phyloP scores from a whole-genome alignment of 768 basidiomycete species.

The Omphalotus guepiniiformis region DNA sequence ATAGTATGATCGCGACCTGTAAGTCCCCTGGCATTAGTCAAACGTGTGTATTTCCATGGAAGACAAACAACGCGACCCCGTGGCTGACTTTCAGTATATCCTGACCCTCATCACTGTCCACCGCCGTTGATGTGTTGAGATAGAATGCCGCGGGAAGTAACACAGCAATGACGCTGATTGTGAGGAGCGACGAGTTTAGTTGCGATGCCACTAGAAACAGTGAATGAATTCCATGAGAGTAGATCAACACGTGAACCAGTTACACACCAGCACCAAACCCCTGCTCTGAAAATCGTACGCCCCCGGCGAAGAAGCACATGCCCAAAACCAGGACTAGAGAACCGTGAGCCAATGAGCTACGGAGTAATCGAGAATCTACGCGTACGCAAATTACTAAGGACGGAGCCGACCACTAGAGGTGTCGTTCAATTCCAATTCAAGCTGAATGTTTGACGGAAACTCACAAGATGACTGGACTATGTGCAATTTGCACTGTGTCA shows the following conservation, averaged over 20 bases:
- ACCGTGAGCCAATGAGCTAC: not conserved
- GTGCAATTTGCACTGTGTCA: slow-evolving; percentile 34
- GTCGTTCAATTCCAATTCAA: not conserved
- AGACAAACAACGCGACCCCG: slow-evolving; percentile 45
- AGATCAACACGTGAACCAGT: slow-evolving; percentile 24
- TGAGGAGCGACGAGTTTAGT: slow-evolving; percentile 71
- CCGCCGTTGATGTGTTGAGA: slow-evolving; percentile 34
- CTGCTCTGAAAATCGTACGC: slow-evolving; percentile 51
- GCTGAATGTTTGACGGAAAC: slow-evolving; percentile 15
- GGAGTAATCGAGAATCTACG: not conserved
- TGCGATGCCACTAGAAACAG: slow-evolving; percentile 48
- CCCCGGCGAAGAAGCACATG: slow-evolving; percentile 66
- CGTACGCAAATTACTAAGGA: slow-evolving; percentile 57
- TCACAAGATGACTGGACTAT: slow-evolving; percentile 59
- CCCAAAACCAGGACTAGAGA: slow-evolving; percentile 52
- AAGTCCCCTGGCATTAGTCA: too few species aligned
- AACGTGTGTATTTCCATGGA: too few species aligned
- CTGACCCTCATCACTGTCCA: slow-evolving; percentile 22
- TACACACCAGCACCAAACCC: slow-evolving; percentile 46
- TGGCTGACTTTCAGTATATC: slow-evolving; percentile 67
- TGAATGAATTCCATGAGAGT: not conserved
- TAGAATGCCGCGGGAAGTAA: slow-evolving; percentile 81
- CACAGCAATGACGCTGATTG: slow-evolving; percentile 75
- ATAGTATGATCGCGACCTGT: slow-evolving; percentile 71
- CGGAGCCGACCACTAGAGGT: slow-evolving; percentile 52